These are phyloP conservation scores for Penicillium manginii DNA, from an alignment of 495 filamentous ascomycete genomes.

Conservation along the genomic window DNA sequence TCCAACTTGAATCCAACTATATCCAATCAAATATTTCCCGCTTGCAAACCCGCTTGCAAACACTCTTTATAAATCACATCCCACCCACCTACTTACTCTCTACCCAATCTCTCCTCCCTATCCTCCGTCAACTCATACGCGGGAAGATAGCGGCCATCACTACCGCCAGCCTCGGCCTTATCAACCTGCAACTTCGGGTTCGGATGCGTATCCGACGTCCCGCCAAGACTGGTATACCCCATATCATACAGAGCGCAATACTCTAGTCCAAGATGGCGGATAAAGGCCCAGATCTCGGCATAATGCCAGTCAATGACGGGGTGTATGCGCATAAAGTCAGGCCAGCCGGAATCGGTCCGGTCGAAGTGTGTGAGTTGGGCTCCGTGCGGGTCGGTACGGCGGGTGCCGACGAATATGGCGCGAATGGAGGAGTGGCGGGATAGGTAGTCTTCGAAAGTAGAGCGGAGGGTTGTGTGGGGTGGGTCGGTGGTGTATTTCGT, in stretches of 20 bases:
- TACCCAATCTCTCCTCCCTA: conserved; percentile 80
- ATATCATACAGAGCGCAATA: conserved; percentile 87
- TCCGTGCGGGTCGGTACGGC: conserved; percentile 91
- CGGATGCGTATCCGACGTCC: conserved; percentile 85
- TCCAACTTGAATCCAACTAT: too few relatives aligned
- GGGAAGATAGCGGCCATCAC: conserved; percentile 63
- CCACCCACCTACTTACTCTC: conserved; percentile 54
- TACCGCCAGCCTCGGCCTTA: conserved; percentile 11
- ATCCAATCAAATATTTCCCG: too few relatives aligned
- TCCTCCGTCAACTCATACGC: conserved; percentile 88
- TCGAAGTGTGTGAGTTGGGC: conserved; percentile 77
- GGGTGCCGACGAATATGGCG: conserved; percentile 90
- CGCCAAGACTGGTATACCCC: conserved; percentile 86
- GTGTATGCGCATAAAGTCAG: conserved; percentile 88
- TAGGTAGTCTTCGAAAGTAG: conserved; percentile 79
- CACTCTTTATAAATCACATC: not conserved
- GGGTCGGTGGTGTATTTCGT: conserved; percentile 69
- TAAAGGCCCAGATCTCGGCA: conserved; percentile 92
- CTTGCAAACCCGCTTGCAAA: too few relatives aligned
- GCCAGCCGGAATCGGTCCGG: conserved; percentile 87
- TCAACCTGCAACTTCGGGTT: conserved; percentile 72
- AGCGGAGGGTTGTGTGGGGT: conserved; percentile 51
- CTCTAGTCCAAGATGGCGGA: conserved; percentile 72
- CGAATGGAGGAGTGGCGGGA: conserved; percentile 60
- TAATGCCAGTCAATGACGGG: conserved; percentile 98